Percentiles rank a stretch among this genome's conserved stretches.
phyloP scores from a whole-genome alignment of 2,329 filamentous ascomycete genomes.

The Colletotrichum lindemuthianum region DNA sequence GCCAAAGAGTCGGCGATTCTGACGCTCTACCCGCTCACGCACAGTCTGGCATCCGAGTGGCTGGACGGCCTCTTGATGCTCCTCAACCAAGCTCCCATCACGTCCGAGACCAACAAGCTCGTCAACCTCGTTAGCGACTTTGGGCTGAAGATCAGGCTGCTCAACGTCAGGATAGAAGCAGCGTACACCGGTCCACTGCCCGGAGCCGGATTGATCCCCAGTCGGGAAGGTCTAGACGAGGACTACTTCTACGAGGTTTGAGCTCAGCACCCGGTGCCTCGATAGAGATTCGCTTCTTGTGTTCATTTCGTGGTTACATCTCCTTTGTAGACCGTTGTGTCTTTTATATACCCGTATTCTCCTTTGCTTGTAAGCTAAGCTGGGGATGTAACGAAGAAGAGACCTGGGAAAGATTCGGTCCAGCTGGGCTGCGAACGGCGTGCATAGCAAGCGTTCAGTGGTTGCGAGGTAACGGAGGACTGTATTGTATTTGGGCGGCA shows the following conservation, averaged over 20 bases:
- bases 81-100: conserved; percentile 93
- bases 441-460: conserved; percentile 30
- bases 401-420: conserved; percentile 10
- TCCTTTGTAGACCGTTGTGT: conserved; percentile 9
- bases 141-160: conserved; percentile 87
- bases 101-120: conserved; percentile 92
- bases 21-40: conserved; percentile 82
- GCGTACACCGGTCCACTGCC: conserved; percentile 72
- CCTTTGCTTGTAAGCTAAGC: conserved; percentile 17
- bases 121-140: conserved; percentile 89
- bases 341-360: conserved; percentile 34
- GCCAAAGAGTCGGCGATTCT: conserved; percentile 78
- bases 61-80: conserved; percentile 95
- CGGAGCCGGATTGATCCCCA: conserved; percentile 82
- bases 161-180: conserved; percentile 90
- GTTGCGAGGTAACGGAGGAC: conserved; percentile 15
- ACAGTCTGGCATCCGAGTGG: conserved; percentile 93
- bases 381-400: conserved; percentile 26
- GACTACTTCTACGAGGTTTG: conserved; percentile 91
- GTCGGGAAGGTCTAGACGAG: conserved; percentile 85
- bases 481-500: conserved; percentile 10
- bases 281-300: conserved; percentile 8
- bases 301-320: conserved; percentile 25
- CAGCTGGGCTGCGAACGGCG: conserved; percentile 11
- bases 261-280: conserved; percentile 28